Evolutionary conservation across 345 rosid genomes (phyloP).

Genomic region (Acer yangbiense): DNA sequence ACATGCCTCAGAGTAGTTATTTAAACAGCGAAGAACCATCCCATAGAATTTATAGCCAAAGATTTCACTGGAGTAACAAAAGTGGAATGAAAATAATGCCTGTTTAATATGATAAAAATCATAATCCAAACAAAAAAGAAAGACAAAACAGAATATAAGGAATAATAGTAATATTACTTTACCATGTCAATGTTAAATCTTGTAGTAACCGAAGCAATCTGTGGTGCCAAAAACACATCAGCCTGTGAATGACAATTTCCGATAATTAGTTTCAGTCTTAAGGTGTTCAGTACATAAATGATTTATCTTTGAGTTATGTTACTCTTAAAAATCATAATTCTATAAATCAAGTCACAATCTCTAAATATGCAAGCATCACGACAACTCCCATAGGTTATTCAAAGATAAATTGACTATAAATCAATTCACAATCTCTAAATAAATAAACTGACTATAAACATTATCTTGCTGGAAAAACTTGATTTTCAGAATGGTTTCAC

Average conservation of each 20-base stretch:
- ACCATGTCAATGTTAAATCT: conserved; percentile 55
- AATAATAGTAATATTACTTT: background rate
- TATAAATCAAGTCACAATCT: background rate
- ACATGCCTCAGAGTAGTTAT: background rate
- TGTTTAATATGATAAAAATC: background rate
- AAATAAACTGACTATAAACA: background rate
- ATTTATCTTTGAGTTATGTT: background rate
- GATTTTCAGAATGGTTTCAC: background rate
- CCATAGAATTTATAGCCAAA: background rate
- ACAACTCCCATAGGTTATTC: background rate
- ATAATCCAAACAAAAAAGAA: background rate
- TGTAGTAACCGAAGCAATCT: conserved; percentile 37
- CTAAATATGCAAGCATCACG: background rate
- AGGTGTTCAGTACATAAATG: background rate
- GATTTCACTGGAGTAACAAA: background rate
- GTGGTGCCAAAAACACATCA: conserved; percentile 65
- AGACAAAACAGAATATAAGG: background rate
- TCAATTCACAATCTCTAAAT: background rate
- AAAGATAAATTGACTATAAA: background rate
- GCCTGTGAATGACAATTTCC: conserved; percentile 35
- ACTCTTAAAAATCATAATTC: background rate
- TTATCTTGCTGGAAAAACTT: conserved; percentile 3
- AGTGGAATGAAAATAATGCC: background rate
- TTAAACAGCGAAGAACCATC: background rate
- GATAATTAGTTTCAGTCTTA: conserved; percentile 1